phyloP scores from a whole-genome alignment of 2,329 filamentous ascomycete genomes.

The Colletotrichum gloeosporioides region DNA sequence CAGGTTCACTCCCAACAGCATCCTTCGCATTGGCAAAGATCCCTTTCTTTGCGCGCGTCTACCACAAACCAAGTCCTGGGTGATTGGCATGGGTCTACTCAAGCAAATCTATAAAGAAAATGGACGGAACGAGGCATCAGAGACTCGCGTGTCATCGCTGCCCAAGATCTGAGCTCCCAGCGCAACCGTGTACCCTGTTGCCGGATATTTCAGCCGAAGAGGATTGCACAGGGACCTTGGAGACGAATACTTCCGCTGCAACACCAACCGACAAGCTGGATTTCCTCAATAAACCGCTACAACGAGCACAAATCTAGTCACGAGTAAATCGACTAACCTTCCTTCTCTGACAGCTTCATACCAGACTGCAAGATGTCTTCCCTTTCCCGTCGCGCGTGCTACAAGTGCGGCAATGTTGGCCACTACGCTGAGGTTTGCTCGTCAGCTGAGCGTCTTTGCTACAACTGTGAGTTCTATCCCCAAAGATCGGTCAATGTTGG shows the following conservation, averaged over 20 bases:
- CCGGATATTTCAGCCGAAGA: neutral
- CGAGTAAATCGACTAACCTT: constrained; percentile 26
- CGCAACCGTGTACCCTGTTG: neutral
- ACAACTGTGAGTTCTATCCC: constrained; percentile 80
- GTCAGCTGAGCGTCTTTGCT: constrained; percentile 97
- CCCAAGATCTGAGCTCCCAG: neutral
- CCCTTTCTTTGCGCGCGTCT: neutral
- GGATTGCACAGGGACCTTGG: neutral
- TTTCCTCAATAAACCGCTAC: constrained; percentile 4
- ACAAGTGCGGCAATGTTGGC: constrained; percentile 84
- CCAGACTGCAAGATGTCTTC: constrained; percentile 68
- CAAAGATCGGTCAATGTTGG: neutral
- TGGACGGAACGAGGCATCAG: neutral
- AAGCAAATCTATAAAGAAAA: neutral
- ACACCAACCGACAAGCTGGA: neutral
- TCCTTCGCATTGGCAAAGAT: neutral
- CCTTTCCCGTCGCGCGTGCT: constrained; percentile 82
- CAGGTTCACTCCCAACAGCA: neutral
- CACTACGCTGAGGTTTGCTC: constrained; percentile 92
- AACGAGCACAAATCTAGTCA: neutral
- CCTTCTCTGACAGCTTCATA: neutral
- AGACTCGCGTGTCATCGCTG: neutral
- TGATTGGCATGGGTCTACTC: neutral
- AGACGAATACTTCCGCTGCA: neutral
- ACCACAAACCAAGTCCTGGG: neutral